Conservation (phyloP, 2,329 filamentous ascomycete genomes). For the Phialophora macrospora region DNA sequence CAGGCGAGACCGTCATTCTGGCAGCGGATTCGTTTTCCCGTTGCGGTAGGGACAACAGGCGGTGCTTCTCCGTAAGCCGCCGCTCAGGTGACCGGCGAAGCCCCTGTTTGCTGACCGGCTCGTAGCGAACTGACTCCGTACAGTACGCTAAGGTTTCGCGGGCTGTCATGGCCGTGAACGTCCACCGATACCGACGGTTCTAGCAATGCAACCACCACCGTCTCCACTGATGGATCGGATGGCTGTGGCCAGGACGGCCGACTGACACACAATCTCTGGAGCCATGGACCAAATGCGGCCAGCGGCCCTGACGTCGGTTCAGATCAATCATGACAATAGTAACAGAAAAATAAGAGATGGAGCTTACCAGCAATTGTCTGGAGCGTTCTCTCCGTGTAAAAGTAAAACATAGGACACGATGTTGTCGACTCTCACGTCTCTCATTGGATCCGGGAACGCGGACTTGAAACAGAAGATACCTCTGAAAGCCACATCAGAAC, state of each 20-base stretch:
- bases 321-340: neutral
- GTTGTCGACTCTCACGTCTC: neutral
- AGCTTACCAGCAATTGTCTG: neutral
- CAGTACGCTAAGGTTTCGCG: neutral
- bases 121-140: neutral
- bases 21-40: neutral
- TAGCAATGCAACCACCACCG: neutral
- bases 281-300: neutral
- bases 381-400: neutral
- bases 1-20: neutral
- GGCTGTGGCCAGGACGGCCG: neutral
- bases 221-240: neutral
- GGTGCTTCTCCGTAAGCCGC: neutral
- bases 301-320: neutral
- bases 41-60: neutral
- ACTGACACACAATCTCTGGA: neutral
- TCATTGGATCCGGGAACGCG: neutral
- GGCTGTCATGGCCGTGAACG: neutral
- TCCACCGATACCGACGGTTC: neutral
- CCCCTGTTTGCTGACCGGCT: neutral
- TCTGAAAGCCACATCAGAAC: conserved; percentile 1
- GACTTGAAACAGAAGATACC: neutral
- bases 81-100: neutral
- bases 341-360: neutral
- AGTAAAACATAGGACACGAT: neutral